phyloP scores from a whole-genome alignment of 2,329 filamentous ascomycete species.

The Mycosphaerella sp. region DNA sequence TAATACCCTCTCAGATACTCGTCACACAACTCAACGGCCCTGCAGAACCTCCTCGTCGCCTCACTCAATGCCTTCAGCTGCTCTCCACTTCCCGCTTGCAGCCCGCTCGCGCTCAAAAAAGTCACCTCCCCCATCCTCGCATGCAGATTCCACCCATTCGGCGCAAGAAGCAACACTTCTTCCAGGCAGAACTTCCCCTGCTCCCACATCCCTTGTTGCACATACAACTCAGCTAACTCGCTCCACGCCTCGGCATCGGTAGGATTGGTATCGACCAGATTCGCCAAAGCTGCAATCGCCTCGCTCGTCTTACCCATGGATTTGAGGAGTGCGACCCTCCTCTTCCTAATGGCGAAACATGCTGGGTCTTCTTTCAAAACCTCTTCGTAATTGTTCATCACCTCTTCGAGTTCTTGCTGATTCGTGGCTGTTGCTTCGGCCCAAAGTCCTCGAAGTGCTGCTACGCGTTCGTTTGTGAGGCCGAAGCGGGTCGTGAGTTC shows the following conservation, averaged over 20 bases:
- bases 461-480: slow-evolving; percentile 72
- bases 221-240: slow-evolving; percentile 82
- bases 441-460: slow-evolving; percentile 74
- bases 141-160: slow-evolving; percentile 96
- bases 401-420: slow-evolving; percentile 57
- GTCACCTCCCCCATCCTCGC: slow-evolving; percentile 78
- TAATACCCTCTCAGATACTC: slow-evolving; percentile 90
- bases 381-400: slow-evolving; percentile 72
- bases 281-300: slow-evolving; percentile 66
- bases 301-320: slow-evolving; percentile 65
- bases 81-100: slow-evolving; percentile 34
- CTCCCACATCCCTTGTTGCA: slow-evolving; percentile 67
- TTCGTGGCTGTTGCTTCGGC: slow-evolving; percentile 74
- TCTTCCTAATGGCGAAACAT: slow-evolving; percentile 81
- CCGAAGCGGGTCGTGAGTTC: slow-evolving; percentile 77
- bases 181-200: slow-evolving; percentile 87
- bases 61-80: slow-evolving; percentile 55
- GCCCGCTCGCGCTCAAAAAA: slow-evolving; percentile 54
- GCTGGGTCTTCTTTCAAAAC: slow-evolving; percentile 67
- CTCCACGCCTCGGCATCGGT: slow-evolving; percentile 92
- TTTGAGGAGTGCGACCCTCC: slow-evolving; percentile 71
- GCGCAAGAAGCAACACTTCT: slow-evolving; percentile 77
- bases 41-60: slow-evolving; percentile 76
- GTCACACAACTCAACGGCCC: slow-evolving; percentile 89
- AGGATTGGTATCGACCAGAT: slow-evolving; percentile 73